Conservation (phyloP, 2,329 filamentous ascomycete genomes). For the Neofusicoccum parvum region DNA sequence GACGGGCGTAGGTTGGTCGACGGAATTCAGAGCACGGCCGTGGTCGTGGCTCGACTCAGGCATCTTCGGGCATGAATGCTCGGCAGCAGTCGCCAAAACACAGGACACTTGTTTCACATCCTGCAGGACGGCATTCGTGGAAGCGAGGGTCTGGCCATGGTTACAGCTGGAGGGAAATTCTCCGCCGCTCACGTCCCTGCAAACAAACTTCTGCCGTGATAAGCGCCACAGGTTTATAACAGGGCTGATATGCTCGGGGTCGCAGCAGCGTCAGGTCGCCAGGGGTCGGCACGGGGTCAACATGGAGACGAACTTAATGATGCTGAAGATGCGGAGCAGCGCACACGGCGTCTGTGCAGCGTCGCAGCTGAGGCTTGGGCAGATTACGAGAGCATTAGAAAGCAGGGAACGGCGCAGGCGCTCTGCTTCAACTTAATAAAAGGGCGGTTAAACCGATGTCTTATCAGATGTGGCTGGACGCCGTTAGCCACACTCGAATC, state of each 20-base stretch:
- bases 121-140: background rate
- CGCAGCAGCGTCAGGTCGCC: background rate
- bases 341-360: background rate
- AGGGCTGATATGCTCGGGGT: slow-evolving; percentile 2
- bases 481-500: background rate
- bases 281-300: background rate
- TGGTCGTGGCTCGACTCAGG: background rate
- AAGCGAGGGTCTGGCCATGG: slow-evolving; percentile 2
- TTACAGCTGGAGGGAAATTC: background rate
- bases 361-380: background rate
- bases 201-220: background rate
- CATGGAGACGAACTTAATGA: background rate
- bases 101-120: background rate
- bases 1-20: background rate
- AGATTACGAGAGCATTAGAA: slow-evolving; percentile 7
- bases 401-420: background rate
- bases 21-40: background rate
- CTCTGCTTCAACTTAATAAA: slow-evolving; percentile 9
- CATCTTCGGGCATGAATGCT: background rate
- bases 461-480: slow-evolving; percentile 11
- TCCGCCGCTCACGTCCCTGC: background rate
- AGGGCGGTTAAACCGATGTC: background rate
- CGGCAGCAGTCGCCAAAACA: background rate
- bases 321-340: background rate
- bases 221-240: slow-evolving; percentile 4